Evolutionary conservation across 163 green algal species (phyloP), one percentile per base, ranked within the genome.

Genomic region (Coccomyxa subellipsoidea): DNA sequence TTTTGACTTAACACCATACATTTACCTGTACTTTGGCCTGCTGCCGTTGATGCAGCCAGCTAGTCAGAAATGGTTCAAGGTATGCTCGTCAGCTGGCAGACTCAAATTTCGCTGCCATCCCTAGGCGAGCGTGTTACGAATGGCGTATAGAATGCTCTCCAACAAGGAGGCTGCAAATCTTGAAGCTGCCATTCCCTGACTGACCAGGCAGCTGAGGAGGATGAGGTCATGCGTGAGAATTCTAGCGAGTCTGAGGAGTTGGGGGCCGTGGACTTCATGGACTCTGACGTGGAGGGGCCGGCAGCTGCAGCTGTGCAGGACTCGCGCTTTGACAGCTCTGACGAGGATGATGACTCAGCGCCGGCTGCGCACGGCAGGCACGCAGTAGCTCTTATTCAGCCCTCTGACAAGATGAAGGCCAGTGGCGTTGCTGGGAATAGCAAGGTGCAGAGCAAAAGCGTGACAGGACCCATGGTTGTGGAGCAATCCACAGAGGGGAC

Each of bases 201-300:
- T 38, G 32, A 77, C 1, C 32, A 77, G 32, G 32, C 12, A 31
- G 32, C 31, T 47, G 70, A 27, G 12, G 8, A n/a, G 70, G 25
- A 37, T 15, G 8, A 21, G 32, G n/a, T 80, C 15, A 34, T 38
- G 27, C 40, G 38, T 7, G 12, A 40, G 70, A 8, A 27, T 9
- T 47, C 66, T 0, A 73, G 66, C 66, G n/a, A 34, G 29, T 73
- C 66, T 37, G 38, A 34, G 40, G 76, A 47, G 47, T n/a, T 73
- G 40, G 39, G 12, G 0, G n/a, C 29, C 6, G 76, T 40, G 40
- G 76, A 81, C 40, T 71, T 72, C 76, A 53, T 81, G 76, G 69
- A 29, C 12, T 34, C 54, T 7, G 69, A 85, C 84, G 91, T 89
- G 83, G 1, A 83, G 95, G 88, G 93, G 86, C 39, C 91, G 85